Evolutionary conservation across 2,329 filamentous ascomycete genomes (phyloP), one percentile per base, ranked within the genome.

Genomic region (Phoma sp.): DNA sequence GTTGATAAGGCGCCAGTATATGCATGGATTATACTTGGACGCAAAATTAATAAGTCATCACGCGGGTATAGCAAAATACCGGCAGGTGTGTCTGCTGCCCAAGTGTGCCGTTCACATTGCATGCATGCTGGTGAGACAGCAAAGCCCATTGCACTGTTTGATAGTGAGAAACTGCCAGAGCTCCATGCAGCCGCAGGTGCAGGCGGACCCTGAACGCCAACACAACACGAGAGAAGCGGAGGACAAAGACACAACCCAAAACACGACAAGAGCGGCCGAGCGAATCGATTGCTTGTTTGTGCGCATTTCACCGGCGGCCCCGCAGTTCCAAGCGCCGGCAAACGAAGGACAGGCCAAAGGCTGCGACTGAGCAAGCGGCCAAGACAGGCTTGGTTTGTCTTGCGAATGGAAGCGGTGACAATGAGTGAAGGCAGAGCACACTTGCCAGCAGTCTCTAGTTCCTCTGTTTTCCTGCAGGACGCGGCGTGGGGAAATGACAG

Each of bases 251-350:
- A 23, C 4, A 27, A 40, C n/a, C 5, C 29, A n/a, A 44, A 43
- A 48, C 37, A 58, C 32, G 47, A 35, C 40, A 29, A 47, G 44
- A 25, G 24, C 23, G 35, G 49, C 25, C 40, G 41, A 37, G 36
- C 54, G 45, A 52, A 50, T 52, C 14, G 44, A 49, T 30, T 42
- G 49, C 54, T 36, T 46, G 45, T 50, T 30, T 42, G 44, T 46
- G 41, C 44, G 54, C 45, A 52, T 52, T 52, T 45, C 36, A 52
- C 45, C 43, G 48, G 54, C 54, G 49, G 51, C 54, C 54, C 54
- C 54, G 54, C 54, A 49, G 44, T 52, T 41, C 35, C 44, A 49
- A 44, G 47, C 32, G 30, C 42, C 36, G 45, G 2, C 23, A 43
- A 42, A 41, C 39, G 22, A 22, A 25, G 30, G 45, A 45, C 52